Base-by-base conservation (phyloP, 2,329 filamentous ascomycete genomes). In the Trichoderma citrinoviride region DNA sequence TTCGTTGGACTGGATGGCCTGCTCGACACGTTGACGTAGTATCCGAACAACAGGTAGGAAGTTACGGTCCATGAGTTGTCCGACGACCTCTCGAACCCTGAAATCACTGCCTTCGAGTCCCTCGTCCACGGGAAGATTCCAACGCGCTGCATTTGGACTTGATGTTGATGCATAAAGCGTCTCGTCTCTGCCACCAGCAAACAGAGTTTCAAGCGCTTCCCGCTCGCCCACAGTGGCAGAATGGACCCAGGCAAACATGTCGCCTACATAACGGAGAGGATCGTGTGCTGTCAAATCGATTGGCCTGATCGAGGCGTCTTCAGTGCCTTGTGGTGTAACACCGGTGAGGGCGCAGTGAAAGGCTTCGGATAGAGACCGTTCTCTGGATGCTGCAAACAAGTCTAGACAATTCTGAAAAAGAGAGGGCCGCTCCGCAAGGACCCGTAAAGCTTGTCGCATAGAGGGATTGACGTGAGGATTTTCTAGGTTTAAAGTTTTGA, bases 201-300 rank as follows among this genome's bases (percentile, higher is more conserved):
- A 99, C 0, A 99, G 81, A 2, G 92, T 87, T 75, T 98, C 94
- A 6, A 99, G 82, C 0, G 93, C 93, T 77, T 99, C 95, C 60
- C 91, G 86, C 76, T 99, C 95, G 37, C 94, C 96, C 1, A 99
- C 95, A 0, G 94, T 90, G 3, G 93, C 91, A 0, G 95, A 97
- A 75, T 99, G 95, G 6, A 90, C 88, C 95, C 95, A 99, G 5
- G 95, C 95, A 15, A 99, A 84, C 93, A 99, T 99, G 74, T 99
- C 95, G 61, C 95, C 93, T 3, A 96, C 88, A 75, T 98, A 98
- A 21, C 95, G 87, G 27, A 98, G 79, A 1, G 92, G 89, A 73
- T 99, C 95, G 74, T 98, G 94, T 0, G 95, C 94, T 12, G 89
- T 90, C 71, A 98, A 86, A 74, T 99, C 94, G 68, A 99, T 99